Evolutionary conservation across 1,284 basidiomycete species (phyloP).

Genomic region (Xerocomus cyaneibrunnescens): DNA sequence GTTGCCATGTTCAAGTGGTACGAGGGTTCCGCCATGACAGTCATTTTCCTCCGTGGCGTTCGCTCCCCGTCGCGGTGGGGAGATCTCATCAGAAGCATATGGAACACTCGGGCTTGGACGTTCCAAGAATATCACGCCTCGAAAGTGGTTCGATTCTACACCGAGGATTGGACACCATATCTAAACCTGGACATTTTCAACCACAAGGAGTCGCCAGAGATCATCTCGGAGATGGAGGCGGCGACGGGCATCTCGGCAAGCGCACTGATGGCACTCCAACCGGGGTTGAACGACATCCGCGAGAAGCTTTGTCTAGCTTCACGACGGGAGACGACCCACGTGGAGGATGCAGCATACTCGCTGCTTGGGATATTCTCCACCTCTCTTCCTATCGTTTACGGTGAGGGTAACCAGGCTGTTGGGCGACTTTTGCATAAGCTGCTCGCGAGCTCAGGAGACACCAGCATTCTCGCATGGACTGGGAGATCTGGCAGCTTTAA

Average conservation of each 20-base stretch:
- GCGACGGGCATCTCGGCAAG: neutral
- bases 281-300: neutral
- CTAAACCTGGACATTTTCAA: neutral
- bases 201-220: neutral
- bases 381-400: neutral
- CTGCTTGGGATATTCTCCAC: conserved; percentile 1
- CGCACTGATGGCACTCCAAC: neutral
- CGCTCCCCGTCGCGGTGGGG: neutral
- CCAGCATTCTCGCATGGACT: too few relatives aligned
- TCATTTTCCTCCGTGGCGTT: conserved; percentile 2
- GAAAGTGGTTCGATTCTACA: too few relatives aligned
- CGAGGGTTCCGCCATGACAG: neutral
- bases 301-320: conserved; percentile 4
- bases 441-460: neutral
- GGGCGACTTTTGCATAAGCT: neutral
- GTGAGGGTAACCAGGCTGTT: neutral
- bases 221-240: conserved; percentile 1
- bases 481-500: neutral
- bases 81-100: neutral
- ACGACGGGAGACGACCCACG: neutral
- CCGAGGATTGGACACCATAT: neutral
- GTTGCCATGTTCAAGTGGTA: neutral
- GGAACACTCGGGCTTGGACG: neutral
- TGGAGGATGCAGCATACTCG: conserved; percentile 4
- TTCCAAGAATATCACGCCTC: too few relatives aligned